A percentile compares a stretch with the other conserved stretches of the same genome.
Evolutionary conservation across 176 grass and related monocot genomes (phyloP).

Genomic region (Aegilops longissima): DNA sequence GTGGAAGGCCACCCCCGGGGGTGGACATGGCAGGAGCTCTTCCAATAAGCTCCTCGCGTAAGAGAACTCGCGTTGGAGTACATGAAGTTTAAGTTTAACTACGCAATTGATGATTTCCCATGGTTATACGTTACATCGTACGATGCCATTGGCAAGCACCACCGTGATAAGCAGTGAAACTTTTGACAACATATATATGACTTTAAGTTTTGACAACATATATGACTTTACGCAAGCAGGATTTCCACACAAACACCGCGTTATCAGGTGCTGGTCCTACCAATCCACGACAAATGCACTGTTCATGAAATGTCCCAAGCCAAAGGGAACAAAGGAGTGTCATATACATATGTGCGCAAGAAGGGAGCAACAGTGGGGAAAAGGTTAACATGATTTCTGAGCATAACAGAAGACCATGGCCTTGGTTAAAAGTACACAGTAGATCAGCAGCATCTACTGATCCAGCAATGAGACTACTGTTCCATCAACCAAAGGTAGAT

Average conservation of each 20-base stretch:
- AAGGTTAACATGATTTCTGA: conserved; percentile 8
- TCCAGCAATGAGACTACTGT: background rate
- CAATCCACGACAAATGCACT: background rate
- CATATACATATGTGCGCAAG: background rate
- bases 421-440: conserved; percentile 27
- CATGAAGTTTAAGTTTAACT: too few species aligned
- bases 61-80: too few species aligned
- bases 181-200: background rate
- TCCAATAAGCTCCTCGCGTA: too few species aligned
- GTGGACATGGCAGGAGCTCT: too few species aligned
- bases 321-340: background rate
- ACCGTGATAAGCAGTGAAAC: background rate
- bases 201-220: background rate
- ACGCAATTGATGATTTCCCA: too few species aligned
- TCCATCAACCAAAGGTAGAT: background rate
- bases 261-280: background rate
- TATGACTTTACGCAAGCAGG: background rate
- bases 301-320: background rate
- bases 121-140: background rate
- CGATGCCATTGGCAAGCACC: background rate
- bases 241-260: background rate
- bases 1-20: too few species aligned
- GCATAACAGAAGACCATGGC: background rate
- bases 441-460: background rate
- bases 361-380: background rate